Conservation (phyloP, 495 filamentous ascomycete species). For the Cenococcum geophilum region DNA sequence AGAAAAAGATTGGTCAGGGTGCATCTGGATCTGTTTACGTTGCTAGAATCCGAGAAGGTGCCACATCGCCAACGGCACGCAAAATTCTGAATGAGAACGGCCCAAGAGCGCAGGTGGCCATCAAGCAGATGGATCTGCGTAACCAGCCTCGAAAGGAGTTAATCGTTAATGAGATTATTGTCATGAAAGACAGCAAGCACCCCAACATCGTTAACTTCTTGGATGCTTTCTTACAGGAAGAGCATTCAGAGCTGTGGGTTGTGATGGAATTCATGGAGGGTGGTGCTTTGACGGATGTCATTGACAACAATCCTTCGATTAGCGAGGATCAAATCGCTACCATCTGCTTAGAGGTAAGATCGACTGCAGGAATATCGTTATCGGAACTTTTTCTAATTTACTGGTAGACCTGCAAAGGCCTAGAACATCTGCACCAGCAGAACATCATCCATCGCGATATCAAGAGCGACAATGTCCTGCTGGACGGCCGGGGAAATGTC, state of each 20-base stretch:
- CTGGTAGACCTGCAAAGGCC: constrained; percentile 83
- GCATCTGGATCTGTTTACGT: constrained; percentile 98
- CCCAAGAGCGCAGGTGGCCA: constrained; percentile 73
- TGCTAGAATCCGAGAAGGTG: constrained; percentile 76
- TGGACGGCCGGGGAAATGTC: constrained; percentile 89
- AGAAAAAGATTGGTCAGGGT: constrained; percentile 98
- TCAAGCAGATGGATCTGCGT: constrained; percentile 98
- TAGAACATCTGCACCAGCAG: constrained; percentile 88
- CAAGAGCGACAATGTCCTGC: constrained; percentile 95
- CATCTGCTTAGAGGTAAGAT: constrained; percentile 83
- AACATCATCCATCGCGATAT: constrained; percentile 99
- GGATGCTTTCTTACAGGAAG: constrained; percentile 91
- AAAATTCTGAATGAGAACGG: constrained; percentile 64
- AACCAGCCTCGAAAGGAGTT: constrained; percentile 97
- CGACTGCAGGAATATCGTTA: constrained; percentile 35
- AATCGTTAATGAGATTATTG: constrained; percentile 98
- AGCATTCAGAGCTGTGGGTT: constrained; percentile 90
- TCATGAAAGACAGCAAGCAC: constrained; percentile 98
- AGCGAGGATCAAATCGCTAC: constrained; percentile 95
- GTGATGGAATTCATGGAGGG: constrained; percentile 99
- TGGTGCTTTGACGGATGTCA: constrained; percentile 94
- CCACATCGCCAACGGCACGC: constrained; percentile 58
- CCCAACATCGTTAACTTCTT: constrained; percentile 98
- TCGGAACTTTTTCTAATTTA: constrained; percentile 9
- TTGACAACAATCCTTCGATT: constrained; percentile 89